Evolutionary conservation across 2,329 filamentous ascomycete species (phyloP).

Genomic region (Diaporthe ampelina): DNA sequence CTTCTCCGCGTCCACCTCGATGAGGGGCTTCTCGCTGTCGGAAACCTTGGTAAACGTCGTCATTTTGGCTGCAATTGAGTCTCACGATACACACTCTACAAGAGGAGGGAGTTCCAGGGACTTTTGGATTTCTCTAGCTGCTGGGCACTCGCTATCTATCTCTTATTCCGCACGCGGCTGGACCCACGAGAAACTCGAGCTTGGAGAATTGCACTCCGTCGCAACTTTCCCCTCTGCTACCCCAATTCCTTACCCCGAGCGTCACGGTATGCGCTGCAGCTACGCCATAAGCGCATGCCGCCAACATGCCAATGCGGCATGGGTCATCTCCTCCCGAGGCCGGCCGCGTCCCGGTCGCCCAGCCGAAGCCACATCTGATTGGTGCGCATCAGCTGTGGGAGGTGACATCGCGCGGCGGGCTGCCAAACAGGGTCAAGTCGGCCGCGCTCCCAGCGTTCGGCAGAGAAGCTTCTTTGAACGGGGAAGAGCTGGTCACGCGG

Average conservation of each 20-base stretch:
- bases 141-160: conserved; percentile 27
- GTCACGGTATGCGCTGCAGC: conserved; percentile 11
- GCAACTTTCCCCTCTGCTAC: conserved; percentile 22
- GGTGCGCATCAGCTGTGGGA: conserved; percentile 37
- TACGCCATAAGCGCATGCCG: not conserved
- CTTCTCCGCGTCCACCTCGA: conserved; percentile 75
- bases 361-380: conserved; percentile 35
- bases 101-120: conserved; percentile 1
- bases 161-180: conserved; percentile 29
- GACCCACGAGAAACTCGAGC: conserved; percentile 12
- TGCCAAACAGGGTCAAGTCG: conserved; percentile 2
- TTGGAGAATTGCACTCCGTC: conserved; percentile 1
- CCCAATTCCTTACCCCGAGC: conserved; percentile 34
- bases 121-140: not conserved
- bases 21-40: conserved; percentile 72
- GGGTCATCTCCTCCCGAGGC: conserved; percentile 35
- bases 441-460: not conserved
- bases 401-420: conserved; percentile 30
- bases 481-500: conserved; percentile 2
- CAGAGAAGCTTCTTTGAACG: conserved; percentile 3
- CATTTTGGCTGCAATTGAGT: conserved; percentile 61
- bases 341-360: conserved; percentile 13
- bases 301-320: conserved; percentile 26
- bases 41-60: conserved; percentile 79
- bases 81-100: conserved; percentile 1